Conservation (phyloP, 1,139 yeast genomes). For the Blastobotrys apis region DNA sequence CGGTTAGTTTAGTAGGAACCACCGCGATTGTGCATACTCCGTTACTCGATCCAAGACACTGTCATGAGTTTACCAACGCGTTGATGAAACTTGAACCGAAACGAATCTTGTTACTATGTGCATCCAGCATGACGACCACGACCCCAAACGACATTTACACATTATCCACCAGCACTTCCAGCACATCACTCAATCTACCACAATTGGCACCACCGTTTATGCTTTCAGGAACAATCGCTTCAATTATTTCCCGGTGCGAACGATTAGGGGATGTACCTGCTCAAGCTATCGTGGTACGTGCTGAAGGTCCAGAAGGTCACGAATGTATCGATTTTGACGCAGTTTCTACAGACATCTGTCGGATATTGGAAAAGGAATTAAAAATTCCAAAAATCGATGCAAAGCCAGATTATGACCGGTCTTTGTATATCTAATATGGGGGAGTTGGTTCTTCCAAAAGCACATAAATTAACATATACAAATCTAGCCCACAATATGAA, state of each 20-base stretch:
- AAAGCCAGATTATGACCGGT: constrained; percentile 17
- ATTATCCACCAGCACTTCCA: constrained; percentile 4
- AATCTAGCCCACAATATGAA: no score
- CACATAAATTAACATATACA: neutral
- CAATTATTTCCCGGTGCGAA: constrained; percentile 24
- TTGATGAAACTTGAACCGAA: constrained; percentile 19
- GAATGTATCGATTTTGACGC: constrained; percentile 27
- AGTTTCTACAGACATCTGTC: constrained; percentile 13
- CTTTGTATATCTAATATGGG: constrained; percentile 21
- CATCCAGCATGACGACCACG: constrained; percentile 21
- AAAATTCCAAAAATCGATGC: constrained; percentile 7
- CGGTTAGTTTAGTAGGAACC: constrained; percentile 6
- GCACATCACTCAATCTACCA: constrained; percentile 8
- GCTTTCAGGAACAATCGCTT: constrained; percentile 29
- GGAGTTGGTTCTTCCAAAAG: neutral
- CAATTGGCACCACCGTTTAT: constrained; percentile 26
- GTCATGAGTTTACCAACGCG: constrained; percentile 20
- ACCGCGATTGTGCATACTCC: constrained; percentile 10
- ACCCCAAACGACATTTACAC: constrained; percentile 17
- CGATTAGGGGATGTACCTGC: constrained; percentile 18
- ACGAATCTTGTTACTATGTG: constrained; percentile 19
- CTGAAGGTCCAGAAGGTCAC: constrained; percentile 31
- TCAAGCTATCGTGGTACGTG: constrained; percentile 26
- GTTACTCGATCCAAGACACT: constrained; percentile 20
- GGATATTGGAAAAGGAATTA: constrained; percentile 4